These are phyloP conservation scores for Fusarium compactum DNA, from an alignment of 2,329 filamentous ascomycete species.

Conservation along the genomic window DNA sequence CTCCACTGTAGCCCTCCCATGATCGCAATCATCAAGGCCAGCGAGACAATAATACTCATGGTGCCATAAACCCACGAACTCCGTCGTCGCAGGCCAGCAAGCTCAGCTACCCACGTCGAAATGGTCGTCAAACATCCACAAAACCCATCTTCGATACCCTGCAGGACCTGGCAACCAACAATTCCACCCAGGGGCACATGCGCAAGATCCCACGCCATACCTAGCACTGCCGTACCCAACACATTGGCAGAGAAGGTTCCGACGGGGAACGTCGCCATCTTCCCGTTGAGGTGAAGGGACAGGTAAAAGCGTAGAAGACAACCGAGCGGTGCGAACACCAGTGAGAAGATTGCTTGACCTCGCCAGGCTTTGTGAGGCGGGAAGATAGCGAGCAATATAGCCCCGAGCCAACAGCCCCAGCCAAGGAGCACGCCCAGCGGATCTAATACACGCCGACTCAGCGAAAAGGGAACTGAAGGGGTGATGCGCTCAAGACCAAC, in stretches of 20 bases:
- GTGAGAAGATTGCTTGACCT: slow-evolving; percentile 77
- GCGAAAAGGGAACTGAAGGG: slow-evolving; percentile 69
- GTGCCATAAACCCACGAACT: slow-evolving; percentile 76
- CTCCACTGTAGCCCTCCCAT: slow-evolving; percentile 84
- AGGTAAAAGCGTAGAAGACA: slow-evolving; percentile 81
- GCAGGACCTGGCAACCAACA: slow-evolving; percentile 75
- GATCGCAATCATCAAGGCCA: slow-evolving; percentile 73
- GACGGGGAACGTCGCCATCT: slow-evolving; percentile 77
- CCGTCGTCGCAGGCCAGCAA: slow-evolving; percentile 63
- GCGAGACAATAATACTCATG: slow-evolving; percentile 68
- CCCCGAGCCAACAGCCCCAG: slow-evolving; percentile 81
- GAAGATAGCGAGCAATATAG: slow-evolving; percentile 76
- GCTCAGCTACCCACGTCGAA: slow-evolving; percentile 74
- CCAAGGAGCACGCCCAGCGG: slow-evolving; percentile 72
- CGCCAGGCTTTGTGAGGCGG: slow-evolving; percentile 83
- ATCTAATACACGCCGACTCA: slow-evolving; percentile 73
- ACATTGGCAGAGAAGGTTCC: slow-evolving; percentile 90
- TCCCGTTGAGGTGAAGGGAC: slow-evolving; percentile 77
- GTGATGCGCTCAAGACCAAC: slow-evolving; percentile 67
- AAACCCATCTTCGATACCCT: slow-evolving; percentile 75
- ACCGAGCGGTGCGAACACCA: slow-evolving; percentile 86
- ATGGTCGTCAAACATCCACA: slow-evolving; percentile 75
- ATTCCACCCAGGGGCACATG: slow-evolving; percentile 70
- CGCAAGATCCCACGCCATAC: slow-evolving; percentile 82
- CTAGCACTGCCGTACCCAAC: slow-evolving; percentile 78